Percentiles rank a stretch among this genome's conserved stretches.
These are phyloP conservation scores for Rhododendron ferrugineum DNA, from an alignment of 148 eudicot genomes.

Conservation along the genomic window DNA sequence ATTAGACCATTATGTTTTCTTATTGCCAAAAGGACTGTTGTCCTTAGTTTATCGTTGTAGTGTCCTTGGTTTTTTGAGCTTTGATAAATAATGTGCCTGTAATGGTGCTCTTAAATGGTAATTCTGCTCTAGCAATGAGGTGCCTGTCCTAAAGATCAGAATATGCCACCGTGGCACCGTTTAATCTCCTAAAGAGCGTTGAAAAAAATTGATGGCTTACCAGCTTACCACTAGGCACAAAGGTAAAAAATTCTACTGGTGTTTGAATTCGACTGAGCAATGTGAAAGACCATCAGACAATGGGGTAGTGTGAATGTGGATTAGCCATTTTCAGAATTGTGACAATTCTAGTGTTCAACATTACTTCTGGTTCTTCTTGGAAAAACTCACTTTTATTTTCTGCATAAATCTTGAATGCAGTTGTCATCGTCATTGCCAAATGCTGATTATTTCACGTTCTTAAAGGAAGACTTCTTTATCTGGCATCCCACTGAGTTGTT, in stretches of 20 bases:
- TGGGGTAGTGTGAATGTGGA: neutral
- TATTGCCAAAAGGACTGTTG: neutral
- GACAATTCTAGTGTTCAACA: neutral
- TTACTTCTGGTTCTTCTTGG: neutral
- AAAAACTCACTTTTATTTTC: neutral
- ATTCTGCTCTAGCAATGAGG: neutral
- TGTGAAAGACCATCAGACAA: neutral
- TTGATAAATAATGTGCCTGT: neutral
- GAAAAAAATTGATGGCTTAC: neutral
- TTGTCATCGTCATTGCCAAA: constrained; percentile 50
- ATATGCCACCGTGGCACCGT: neutral
- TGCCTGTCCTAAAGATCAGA: neutral
- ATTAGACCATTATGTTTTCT: neutral
- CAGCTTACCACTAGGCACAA: neutral
- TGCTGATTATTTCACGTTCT: constrained; percentile 41
- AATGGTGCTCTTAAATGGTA: neutral
- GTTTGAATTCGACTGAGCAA: neutral
- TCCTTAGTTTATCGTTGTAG: neutral
- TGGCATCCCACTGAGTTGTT: constrained; percentile 68
- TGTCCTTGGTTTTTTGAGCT: neutral
- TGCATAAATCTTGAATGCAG: constrained; percentile 34
- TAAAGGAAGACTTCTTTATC: constrained; percentile 65
- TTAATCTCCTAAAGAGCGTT: neutral
- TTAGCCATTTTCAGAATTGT: neutral
- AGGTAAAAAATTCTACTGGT: neutral